Base-by-base conservation (phyloP, 441 rosid genomes). In the Jatropha podagrica region DNA sequence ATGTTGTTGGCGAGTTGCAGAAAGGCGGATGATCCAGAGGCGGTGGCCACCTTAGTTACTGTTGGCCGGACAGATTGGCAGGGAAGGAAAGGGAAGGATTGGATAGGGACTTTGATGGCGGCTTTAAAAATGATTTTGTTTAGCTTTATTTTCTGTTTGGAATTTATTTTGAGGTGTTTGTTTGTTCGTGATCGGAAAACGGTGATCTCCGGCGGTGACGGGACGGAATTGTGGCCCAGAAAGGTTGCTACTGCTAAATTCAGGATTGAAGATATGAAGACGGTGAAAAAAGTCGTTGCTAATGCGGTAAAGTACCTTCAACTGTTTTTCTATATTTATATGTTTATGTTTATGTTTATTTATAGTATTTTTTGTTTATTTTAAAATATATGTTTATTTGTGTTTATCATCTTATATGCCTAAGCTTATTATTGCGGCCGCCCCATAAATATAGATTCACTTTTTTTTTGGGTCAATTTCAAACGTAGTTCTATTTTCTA, bases 161-260 rank as follows among this genome's bases (percentile, higher is more conserved):
- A 85, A 70, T 90, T 88, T 63, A 27, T 42, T 23, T 4, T 75
- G 75, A 85, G 85, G 73, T 6, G 40, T 40, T 65, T 86, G 68
- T 81, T 80, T 78, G 73, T 87, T 64, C 2, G 81, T n/a, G 92
- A 90, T 69, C 68, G 71, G 82, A 76, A 79, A 74, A 87, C 90
- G 60, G 81, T 54, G 68, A 75, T 86, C 7, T 68, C 79, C n/a
- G 92, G 94, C 26, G 94, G 90, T 13, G 85, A 72, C 0, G 92
- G 89, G 65, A 87, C 82, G 82, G 92, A 90, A 83, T 82, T 83
- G 23, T 88, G 90, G 90, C 92, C 91, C 49, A 82, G 92, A 76
- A 86, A 84, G 72, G 26, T 85, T 58, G 88, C 79, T 12, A 85
- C 90, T 4, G 94, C 94, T 7, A 81, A 48, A 74, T 88, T 90